Base-by-base conservation (phyloP, 2,329 filamentous ascomycete species). In the Sphaceloma murrayae region DNA sequence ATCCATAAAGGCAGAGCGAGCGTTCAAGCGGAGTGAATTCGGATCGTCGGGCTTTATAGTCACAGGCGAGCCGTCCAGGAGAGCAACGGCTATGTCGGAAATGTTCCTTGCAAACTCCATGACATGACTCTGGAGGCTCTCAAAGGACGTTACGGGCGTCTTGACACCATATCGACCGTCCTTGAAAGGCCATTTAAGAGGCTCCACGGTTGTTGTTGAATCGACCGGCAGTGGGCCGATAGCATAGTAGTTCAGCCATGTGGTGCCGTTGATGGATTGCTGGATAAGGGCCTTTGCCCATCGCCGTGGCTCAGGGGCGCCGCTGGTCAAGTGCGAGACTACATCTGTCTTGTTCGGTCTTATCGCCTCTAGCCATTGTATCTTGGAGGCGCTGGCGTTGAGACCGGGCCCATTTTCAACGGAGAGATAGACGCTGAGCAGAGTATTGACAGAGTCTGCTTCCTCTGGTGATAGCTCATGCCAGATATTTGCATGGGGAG, bases 261-360 rank as follows among this genome's bases (percentile, higher is more conserved):
- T 56, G 6, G 62, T 49, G 21, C 61, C 58, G 5, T 62, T 58
- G 2, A 67, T 57, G 5, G 62, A 58, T 52, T 65, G 58, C 46
- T 64, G 58, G n/a, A 72, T 51, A 2, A 65, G 51, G 1, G 66
- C 66, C 39, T 67, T 67, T 3, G 69, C 69, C 53, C 66, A 72
- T 26, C 66, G 58, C 3, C 54, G 48, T 1, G 69, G 69, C 1
- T 55, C 49, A 1, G 58, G 43, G 1, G 53, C 61, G 11, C 56
- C 49, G 3, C 58, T 58, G 21, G 70, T 64, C 2, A 73, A 53
- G 45, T 70, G 73, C 2, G 60, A 47, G 21, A 70, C 45, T 0
- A 62, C 66, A 46, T 69, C 68, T 0, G 67, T 69, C 57, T 74
- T 74, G 55, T 73, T 73, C 0, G 69, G 69, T 16, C 55, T 51